Evolutionary conservation across 805 yeast genomes (phyloP).

Genomic region (Lipomyces lipofer): DNA sequence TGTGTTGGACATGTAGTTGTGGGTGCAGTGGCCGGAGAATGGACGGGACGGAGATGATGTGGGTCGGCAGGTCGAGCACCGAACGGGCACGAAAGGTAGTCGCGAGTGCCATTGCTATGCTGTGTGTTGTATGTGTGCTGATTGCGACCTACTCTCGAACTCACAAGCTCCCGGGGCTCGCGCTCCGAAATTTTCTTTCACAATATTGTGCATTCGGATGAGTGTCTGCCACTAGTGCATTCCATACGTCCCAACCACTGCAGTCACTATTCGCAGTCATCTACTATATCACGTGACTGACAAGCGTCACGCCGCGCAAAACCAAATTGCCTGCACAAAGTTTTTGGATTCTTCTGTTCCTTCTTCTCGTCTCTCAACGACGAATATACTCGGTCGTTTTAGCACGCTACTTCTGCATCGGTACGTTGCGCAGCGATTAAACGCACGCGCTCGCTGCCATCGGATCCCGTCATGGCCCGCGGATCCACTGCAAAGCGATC

Average conservation of each 20-base stretch:
- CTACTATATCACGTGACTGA: background rate
- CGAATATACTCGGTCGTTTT: too few relatives aligned
- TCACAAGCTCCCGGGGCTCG: background rate
- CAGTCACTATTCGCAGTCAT: background rate
- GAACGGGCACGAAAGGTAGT: background rate
- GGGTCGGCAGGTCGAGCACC: background rate
- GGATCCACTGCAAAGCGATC: conserved; percentile 26
- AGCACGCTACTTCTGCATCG: too few relatives aligned
- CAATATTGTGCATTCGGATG: background rate
- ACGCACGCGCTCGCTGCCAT: too few relatives aligned
- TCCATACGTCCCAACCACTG: too few relatives aligned
- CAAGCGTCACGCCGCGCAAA: background rate
- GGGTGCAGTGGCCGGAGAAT: too few relatives aligned
- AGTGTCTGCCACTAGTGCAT: background rate
- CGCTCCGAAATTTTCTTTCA: background rate
- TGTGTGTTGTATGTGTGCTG: too few relatives aligned
- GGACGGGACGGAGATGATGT: too few relatives aligned
- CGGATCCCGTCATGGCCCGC: conserved; percentile 26
- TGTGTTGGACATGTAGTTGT: too few relatives aligned
- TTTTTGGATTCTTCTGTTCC: too few relatives aligned
- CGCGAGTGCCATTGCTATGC: background rate
- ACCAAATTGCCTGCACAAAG: background rate
- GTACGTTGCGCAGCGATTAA: too few relatives aligned
- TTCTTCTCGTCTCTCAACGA: background rate
- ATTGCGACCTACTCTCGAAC: too few relatives aligned